Base-by-base conservation (phyloP, 2,329 filamentous ascomycete genomes). In the Paracamarosporium sp. region DNA sequence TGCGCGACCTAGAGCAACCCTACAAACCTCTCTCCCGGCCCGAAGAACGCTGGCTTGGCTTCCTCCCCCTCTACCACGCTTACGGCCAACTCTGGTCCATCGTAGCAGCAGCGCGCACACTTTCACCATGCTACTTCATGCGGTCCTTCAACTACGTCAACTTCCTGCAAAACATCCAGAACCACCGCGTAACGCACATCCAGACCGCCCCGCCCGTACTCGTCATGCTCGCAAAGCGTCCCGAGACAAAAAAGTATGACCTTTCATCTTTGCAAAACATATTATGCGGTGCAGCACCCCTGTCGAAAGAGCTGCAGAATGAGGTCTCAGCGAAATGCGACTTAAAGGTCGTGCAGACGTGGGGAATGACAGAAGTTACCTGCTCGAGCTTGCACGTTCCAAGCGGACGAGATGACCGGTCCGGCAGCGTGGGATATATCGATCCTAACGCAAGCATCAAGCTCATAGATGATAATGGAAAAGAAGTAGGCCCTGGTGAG, bases 1-100 rank as follows among this genome's bases (percentile, higher is more conserved):
- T 77, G 75, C 72, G 75, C 7, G 66, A 78, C 51, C 65, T 77
- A 24, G 64, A 69, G 25, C 68, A 70, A 59, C 51, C 70, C 55
- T 71, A 63, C 53, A 57, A 36, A 6, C 57, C 68, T 11, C 56
- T 44, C 4, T 53, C 59, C 12, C 61, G 65, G 17, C 67, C 62
- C 1, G 55, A 60, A 38, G 72, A 78, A 44, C 70, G 71, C 41
- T 76, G 75, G 73, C 70, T 79, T 13, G 76, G 86, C 1, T 78
- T 78, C 47, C 66, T 79, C 5, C 77, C 76, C 2, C 64, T 79
- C 4, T 78, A 78, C 52, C 76, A 79, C 56, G 74, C 73, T 3
- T 85, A 83, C 62, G 75, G 74, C 20, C 70, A 79, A 40, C 70
- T 78, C 20, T 77, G 75, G 69, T 76, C 75, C 38, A 72, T 79